Percentiles rank a stretch among this genome's conserved stretches.
Conservation (phyloP, 495 filamentous ascomycete genomes). For the Tuber calosporum region DNA sequence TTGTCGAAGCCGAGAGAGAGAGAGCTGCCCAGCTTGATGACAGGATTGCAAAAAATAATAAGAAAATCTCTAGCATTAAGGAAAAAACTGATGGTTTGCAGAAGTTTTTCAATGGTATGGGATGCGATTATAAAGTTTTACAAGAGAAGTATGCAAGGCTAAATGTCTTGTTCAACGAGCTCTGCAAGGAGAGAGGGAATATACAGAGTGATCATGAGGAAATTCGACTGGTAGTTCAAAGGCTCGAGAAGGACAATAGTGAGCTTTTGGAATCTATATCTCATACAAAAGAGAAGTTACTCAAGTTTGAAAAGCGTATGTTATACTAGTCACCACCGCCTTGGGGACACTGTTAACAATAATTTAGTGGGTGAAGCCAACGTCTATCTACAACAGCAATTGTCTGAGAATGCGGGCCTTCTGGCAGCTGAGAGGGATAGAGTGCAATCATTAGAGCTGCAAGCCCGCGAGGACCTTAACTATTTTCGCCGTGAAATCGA, state of each 20-base stretch:
- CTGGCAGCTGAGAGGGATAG: slow-evolving; percentile 35
- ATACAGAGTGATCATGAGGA: slow-evolving; percentile 16
- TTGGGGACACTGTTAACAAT: neutral
- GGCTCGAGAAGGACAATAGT: slow-evolving; percentile 1
- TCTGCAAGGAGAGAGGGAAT: slow-evolving; percentile 20
- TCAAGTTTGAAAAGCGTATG: slow-evolving; percentile 22
- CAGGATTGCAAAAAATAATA: slow-evolving; percentile 16
- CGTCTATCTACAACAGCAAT: slow-evolving; percentile 29
- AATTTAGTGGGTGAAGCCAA: slow-evolving; percentile 24
- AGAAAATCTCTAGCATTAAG: slow-evolving; percentile 23
- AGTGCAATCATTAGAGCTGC: slow-evolving; percentile 32
- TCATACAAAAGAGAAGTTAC: neutral
- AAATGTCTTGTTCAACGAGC: slow-evolving; percentile 22
- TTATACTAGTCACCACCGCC: neutral
- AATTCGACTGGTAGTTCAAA: slow-evolving; percentile 17
- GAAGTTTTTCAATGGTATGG: slow-evolving; percentile 37
- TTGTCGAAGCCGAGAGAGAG: slow-evolving; percentile 14
- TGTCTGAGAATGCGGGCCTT: slow-evolving; percentile 33
- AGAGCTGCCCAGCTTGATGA: slow-evolving; percentile 23
- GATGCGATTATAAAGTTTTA: slow-evolving; percentile 36
- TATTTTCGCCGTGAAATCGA: neutral
- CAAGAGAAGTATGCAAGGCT: slow-evolving; percentile 29
- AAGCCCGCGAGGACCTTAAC: slow-evolving; percentile 23
- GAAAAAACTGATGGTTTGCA: slow-evolving; percentile 27
- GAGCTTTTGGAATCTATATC: neutral